A percentile compares a stretch with the other conserved stretches of the same genome.
phyloP scores from a whole-genome alignment of 2,329 filamentous ascomycete genomes.

The Hymenoscyphus fraxineus region DNA sequence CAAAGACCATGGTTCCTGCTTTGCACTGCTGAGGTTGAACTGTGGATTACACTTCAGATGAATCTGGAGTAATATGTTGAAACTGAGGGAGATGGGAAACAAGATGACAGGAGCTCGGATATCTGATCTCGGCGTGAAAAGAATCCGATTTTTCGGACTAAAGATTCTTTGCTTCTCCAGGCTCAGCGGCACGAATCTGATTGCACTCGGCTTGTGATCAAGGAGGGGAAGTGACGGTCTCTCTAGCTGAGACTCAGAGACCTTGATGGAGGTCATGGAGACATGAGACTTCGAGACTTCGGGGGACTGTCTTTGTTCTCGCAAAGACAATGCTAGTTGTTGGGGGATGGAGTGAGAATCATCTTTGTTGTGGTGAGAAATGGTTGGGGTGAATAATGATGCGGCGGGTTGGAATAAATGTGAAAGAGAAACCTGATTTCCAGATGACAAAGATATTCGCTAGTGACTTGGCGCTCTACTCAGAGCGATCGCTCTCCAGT shows the following conservation, averaged over 20 bases:
- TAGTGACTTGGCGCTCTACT: background rate
- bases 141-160: background rate
- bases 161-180: background rate
- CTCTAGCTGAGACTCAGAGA: no score
- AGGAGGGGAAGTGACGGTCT: background rate
- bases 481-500: background rate
- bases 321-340: background rate
- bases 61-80: background rate
- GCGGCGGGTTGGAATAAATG: background rate
- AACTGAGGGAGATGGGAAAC: background rate
- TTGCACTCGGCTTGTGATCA: background rate
- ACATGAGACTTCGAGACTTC: no score
- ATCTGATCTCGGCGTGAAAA: background rate
- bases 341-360: background rate
- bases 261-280: no score
- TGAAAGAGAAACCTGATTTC: background rate
- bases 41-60: background rate
- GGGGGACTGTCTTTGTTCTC: background rate
- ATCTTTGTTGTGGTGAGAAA: background rate
- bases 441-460: conserved; percentile 1
- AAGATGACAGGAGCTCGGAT: background rate
- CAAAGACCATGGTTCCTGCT: background rate
- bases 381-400: background rate
- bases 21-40: background rate
- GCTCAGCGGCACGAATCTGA: background rate